Base-by-base conservation (phyloP, 83 land plant genomes). In the Picea abies region DNA sequence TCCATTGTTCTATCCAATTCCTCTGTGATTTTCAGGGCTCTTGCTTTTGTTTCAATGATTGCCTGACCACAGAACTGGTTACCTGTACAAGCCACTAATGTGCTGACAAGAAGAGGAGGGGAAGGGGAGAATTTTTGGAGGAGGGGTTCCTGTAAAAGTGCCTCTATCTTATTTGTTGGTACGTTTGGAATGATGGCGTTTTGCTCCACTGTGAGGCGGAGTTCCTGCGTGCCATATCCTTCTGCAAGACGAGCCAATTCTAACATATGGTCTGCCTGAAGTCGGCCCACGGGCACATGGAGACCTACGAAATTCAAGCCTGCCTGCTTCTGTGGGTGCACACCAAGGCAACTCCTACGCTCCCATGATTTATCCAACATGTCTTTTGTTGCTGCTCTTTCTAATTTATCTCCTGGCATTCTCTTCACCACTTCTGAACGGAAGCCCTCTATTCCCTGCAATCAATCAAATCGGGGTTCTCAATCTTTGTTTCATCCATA, bases 221-320 rank as follows among this genome's bases (percentile, higher is more conserved):
- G 89, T 82, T 95, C 98, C 16, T 96, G 96, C 7, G 89, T 88
- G 76, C 98, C 99, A 69, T 97, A 97, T 77, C 79, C 84, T 69
- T 97, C 98, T 2, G 99, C 98, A 5, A 97, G 44, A 2, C 98
- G 93, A 35, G 98, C 96, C 25, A 97, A 93, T 84, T 97, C 98
- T 35, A 84, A 84, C 99, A 95, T 97, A 58, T 95, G 95, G 12
- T 88, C 87, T 5, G 96, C 96, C 62, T 95, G 98, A 71, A 97
- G 72, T 41, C 98, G 92, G 75, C 98, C 99, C 17, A 97, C 99
- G 0, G 99, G 96, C 16, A 97, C 81, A 83, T 97, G 97, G 62
- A 97, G 82, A 25, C 98, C 98, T 15, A 97, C 89, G 70, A 80
- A 96, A 83, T 90, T 91, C 9, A 93, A 82, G 20, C 98, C 99